These are phyloP conservation scores for Ophiostoma himal-ulmi DNA, from an alignment of 2,329 filamentous ascomycete species.

Conservation along the genomic window DNA sequence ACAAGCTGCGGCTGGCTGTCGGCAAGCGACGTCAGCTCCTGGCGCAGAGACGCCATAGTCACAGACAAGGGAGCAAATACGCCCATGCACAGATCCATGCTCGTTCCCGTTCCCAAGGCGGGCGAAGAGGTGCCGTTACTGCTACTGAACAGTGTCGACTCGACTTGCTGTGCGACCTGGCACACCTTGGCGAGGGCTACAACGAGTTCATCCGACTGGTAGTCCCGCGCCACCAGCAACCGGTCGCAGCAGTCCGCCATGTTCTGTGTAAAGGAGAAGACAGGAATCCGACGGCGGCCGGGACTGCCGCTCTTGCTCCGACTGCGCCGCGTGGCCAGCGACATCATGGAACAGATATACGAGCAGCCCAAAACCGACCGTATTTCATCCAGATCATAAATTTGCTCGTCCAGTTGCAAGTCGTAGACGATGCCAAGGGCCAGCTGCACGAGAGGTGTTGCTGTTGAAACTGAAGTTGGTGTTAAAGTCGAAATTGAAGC, in stretches of 20 bases:
- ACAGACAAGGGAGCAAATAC: constrained; percentile 33
- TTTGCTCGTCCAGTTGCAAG: constrained; percentile 31
- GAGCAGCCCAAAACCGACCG: constrained; percentile 39
- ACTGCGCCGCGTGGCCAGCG: constrained; percentile 30
- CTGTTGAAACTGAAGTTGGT: constrained; percentile 25
- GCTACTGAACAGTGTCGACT: constrained; percentile 31
- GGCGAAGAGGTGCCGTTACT: constrained; percentile 32
- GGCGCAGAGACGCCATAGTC: constrained; percentile 32
- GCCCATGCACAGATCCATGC: constrained; percentile 12
- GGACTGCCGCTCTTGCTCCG: neutral
- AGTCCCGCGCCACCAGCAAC: constrained; percentile 30
- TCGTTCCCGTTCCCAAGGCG: constrained; percentile 23
- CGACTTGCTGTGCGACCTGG: constrained; percentile 27
- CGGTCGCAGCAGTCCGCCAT: constrained; percentile 34
- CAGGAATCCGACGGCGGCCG: constrained; percentile 29
- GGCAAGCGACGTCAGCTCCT: constrained; percentile 32
- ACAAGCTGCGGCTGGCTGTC: constrained; percentile 25
- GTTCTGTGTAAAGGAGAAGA: constrained; percentile 34
- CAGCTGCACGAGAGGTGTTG: constrained; percentile 38
- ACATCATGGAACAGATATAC: constrained; percentile 36
- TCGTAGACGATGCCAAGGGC: constrained; percentile 37
- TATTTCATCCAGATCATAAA: constrained; percentile 32
- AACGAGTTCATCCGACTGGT: constrained; percentile 33
- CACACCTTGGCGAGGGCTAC: constrained; percentile 35
- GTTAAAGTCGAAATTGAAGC: neutral